A percentile compares a stretch with the other conserved stretches of the same genome.
phyloP scores from a whole-genome alignment of 2,329 filamentous ascomycete species.

The Fusarium tupiense region DNA sequence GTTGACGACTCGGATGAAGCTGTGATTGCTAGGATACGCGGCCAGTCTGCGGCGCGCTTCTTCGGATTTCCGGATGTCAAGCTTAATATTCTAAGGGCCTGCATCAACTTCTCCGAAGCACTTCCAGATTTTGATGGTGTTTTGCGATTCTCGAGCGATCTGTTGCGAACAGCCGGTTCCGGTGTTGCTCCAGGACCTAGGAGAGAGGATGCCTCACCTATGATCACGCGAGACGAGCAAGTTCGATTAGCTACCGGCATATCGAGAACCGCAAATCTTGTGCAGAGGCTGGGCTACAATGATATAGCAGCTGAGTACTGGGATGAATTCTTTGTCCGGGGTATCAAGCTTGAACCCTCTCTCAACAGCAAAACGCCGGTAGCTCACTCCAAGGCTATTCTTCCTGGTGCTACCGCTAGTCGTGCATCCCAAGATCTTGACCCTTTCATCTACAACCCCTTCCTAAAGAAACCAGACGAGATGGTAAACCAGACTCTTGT shows the following conservation, averaged over 20 bases:
- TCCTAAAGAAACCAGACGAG: slow-evolving; percentile 74
- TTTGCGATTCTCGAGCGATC: slow-evolving; percentile 84
- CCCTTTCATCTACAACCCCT: slow-evolving; percentile 96
- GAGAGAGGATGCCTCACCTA: slow-evolving; percentile 74
- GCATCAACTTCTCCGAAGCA: slow-evolving; percentile 93
- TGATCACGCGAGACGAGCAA: slow-evolving; percentile 84
- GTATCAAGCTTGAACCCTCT: slow-evolving; percentile 74
- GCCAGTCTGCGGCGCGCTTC: slow-evolving; percentile 65
- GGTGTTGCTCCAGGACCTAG: slow-evolving; percentile 78
- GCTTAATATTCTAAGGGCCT: slow-evolving; percentile 86
- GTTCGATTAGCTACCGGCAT: slow-evolving; percentile 86
- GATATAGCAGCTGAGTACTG: slow-evolving; percentile 86
- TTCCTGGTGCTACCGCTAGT: slow-evolving; percentile 60
- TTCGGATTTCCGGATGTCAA: slow-evolving; percentile 87
- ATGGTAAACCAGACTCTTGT: slow-evolving; percentile 76
- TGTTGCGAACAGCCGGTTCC: slow-evolving; percentile 83
- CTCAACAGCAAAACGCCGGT: slow-evolving; percentile 70
- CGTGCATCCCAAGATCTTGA: slow-evolving; percentile 72
- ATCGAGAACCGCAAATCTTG: slow-evolving; percentile 81
- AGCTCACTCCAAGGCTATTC: slow-evolving; percentile 67
- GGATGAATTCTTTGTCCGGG: slow-evolving; percentile 93
- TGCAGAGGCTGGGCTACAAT: slow-evolving; percentile 76
- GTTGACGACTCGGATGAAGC: slow-evolving; percentile 61
- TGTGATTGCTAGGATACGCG: slow-evolving; percentile 66
- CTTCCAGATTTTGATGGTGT: slow-evolving; percentile 91